phyloP scores from a whole-genome alignment of 73 alveolate species.

The Stentor coeruleus region DNA sequence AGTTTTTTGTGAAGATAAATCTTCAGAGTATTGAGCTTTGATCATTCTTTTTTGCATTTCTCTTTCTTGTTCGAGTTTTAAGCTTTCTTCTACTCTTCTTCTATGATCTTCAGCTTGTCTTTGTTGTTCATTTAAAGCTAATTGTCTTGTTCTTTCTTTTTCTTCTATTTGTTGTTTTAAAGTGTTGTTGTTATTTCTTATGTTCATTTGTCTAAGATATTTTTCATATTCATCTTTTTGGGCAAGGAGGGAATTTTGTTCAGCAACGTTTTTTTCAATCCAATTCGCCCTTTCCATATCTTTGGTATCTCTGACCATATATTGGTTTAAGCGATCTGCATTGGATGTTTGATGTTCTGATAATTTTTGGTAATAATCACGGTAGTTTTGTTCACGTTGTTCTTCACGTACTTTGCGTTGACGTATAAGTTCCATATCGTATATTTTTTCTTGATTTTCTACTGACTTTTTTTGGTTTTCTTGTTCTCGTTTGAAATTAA shows the following conservation, averaged over 20 bases:
- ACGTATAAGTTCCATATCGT: slow-evolving; percentile 1
- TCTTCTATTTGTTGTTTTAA: background rate
- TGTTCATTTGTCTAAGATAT: background rate
- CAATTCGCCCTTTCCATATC: background rate
- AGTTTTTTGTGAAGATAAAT: background rate
- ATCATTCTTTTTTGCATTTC: slow-evolving; percentile 20
- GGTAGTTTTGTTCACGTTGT: slow-evolving; percentile 5
- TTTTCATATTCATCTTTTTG: slow-evolving; percentile 23
- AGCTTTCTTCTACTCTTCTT: slow-evolving; percentile 13
- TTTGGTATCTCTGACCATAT: background rate
- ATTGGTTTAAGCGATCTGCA: background rate
- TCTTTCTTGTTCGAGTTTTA: background rate
- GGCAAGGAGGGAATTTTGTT: background rate
- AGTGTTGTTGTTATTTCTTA: slow-evolving; percentile 2
- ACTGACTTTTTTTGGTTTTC: background rate
- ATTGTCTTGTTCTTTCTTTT: background rate
- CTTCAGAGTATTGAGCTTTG: background rate
- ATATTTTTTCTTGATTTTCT: background rate
- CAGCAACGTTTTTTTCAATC: slow-evolving; percentile 8
- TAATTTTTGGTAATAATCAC: background rate
- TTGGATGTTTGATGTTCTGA: slow-evolving; percentile 7
- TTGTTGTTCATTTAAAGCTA: background rate
- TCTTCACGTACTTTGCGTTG: slow-evolving; percentile 18
- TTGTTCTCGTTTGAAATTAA: background rate
- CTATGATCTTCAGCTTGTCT: slow-evolving; percentile 7